Conservation (phyloP, 192 early-diverging fungal genomes). For the Chytriomyces hyalinus region DNA sequence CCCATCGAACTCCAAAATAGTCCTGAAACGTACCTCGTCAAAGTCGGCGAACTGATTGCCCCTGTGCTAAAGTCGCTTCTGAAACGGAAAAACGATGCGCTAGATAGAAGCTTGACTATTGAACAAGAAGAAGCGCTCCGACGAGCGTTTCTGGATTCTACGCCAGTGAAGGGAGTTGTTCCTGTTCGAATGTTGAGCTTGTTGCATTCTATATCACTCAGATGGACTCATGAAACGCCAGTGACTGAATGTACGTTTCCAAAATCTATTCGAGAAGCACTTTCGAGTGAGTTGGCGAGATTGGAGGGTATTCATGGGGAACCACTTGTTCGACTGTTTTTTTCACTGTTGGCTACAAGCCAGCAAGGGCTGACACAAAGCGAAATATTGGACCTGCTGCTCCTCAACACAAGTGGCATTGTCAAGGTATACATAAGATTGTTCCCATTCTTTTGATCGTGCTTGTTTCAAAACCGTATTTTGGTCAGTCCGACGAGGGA, state of each 20-base stretch:
- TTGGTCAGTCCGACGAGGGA: not conserved
- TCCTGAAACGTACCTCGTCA: conserved; percentile 14
- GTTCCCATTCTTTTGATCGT: not conserved
- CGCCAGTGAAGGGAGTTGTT: conserved; percentile 6
- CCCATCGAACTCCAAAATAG: conserved; percentile 3
- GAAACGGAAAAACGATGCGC: conserved; percentile 21
- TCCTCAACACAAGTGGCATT: not conserved
- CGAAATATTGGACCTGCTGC: conserved; percentile 22
- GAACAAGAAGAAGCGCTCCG: conserved; percentile 18
- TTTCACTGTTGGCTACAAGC: conserved; percentile 5
- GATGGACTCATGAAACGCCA: not conserved
- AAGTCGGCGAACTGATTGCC: conserved; percentile 23
- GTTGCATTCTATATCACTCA: conserved; percentile 1
- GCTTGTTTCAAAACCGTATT: not conserved
- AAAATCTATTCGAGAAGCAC: not conserved
- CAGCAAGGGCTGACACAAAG: conserved; percentile 23
- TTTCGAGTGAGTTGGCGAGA: not conserved
- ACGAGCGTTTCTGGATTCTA: conserved; percentile 6
- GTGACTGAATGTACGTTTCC: not conserved
- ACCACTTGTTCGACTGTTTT: not conserved
- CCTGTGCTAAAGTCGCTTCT: conserved; percentile 27
- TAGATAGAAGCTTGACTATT: not conserved
- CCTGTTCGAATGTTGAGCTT: conserved; percentile 22
- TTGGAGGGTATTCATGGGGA: conserved; percentile 7
- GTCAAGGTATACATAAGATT: not conserved